phyloP scores from a whole-genome alignment of 352 stramenopile genomes.

The Globisporangium echinulatum region DNA sequence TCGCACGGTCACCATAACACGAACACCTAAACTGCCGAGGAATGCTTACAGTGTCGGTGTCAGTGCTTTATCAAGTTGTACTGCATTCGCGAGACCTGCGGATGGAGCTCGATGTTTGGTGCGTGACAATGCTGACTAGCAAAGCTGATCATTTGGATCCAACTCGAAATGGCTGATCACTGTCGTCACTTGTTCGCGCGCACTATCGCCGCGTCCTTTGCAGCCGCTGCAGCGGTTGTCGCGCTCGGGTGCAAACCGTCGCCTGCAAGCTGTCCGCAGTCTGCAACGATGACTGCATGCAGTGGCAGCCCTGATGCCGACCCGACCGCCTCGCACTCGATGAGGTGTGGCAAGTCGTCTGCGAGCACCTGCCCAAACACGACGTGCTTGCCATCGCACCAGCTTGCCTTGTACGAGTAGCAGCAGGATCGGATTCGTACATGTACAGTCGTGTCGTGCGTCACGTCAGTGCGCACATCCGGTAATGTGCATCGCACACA shows the following conservation, averaged over 20 bases:
- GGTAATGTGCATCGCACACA: neutral
- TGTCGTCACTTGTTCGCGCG: neutral
- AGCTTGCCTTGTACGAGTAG: slow-evolving; percentile 32
- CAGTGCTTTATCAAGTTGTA: too few species aligned
- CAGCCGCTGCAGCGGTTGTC: slow-evolving; percentile 11
- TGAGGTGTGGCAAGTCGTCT: slow-evolving; percentile 53
- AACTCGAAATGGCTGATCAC: too few species aligned
- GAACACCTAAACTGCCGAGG: too few species aligned
- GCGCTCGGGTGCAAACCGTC: slow-evolving; percentile 26
- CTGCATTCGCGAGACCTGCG: too few species aligned
- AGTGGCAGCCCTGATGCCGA: slow-evolving; percentile 43
- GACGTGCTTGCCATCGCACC: slow-evolving; percentile 98
- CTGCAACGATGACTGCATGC: slow-evolving; percentile 40
- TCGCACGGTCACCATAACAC: too few species aligned
- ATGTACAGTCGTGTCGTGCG: neutral
- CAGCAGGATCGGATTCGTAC: neutral
- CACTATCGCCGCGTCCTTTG: neutral
- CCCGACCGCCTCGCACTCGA: slow-evolving; percentile 36
- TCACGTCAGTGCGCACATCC: neutral
- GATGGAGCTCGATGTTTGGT: too few species aligned
- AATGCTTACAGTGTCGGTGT: too few species aligned
- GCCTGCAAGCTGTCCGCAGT: slow-evolving; percentile 51
- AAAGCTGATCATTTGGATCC: neutral
- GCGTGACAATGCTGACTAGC: too few species aligned
- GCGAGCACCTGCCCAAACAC: slow-evolving; percentile 96